phyloP scores from a whole-genome alignment of 176 grass and related monocot species.

The Microstegium vimineum region DNA sequence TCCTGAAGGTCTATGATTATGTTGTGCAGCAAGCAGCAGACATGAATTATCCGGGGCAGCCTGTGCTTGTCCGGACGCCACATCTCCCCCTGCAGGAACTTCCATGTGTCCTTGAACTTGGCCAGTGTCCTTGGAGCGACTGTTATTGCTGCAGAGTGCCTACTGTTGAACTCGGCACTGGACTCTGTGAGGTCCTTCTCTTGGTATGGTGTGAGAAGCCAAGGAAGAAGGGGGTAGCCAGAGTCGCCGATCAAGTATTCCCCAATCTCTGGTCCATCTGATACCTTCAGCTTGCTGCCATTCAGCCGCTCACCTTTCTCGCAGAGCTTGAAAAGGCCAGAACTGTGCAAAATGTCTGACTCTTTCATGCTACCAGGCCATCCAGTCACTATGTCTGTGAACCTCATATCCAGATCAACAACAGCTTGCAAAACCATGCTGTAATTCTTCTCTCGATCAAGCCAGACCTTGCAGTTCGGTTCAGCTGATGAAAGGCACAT shows the following conservation, averaged over 20 bases:
- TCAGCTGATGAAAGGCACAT: slow-evolving; percentile 77
- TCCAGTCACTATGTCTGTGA: slow-evolving; percentile 62
- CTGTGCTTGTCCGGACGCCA: slow-evolving; percentile 88
- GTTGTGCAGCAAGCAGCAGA: slow-evolving; percentile 85
- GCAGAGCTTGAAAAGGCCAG: slow-evolving; percentile 51
- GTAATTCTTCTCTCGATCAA: slow-evolving; percentile 55
- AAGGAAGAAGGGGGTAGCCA: slow-evolving; percentile 64
- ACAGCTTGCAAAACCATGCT: slow-evolving; percentile 75
- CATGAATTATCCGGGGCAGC: slow-evolving; percentile 90
- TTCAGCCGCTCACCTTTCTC: slow-evolving; percentile 50
- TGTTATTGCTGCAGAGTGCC: slow-evolving; percentile 33
- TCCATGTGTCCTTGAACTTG: slow-evolving; percentile 86
- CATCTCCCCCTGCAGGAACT: slow-evolving; percentile 88
- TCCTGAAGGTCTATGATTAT: slow-evolving; percentile 68
- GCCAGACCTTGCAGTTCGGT: slow-evolving; percentile 65
- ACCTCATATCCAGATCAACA: slow-evolving; percentile 37
- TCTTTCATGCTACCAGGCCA: slow-evolving; percentile 76
- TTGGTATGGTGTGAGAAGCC: slow-evolving; percentile 67
- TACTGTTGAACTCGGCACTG: slow-evolving; percentile 44
- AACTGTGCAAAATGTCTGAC: slow-evolving; percentile 42
- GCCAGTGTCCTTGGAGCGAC: slow-evolving; percentile 57
- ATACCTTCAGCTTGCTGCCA: slow-evolving; percentile 30
- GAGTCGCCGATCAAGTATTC: slow-evolving; percentile 69
- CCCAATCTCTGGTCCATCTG: slow-evolving; percentile 42
- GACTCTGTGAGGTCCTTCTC: slow-evolving; percentile 42